A percentile compares a stretch with the other conserved stretches of the same genome.
phyloP scores from a whole-genome alignment of 164 flowering plant genomes.

The Hamamelis virginiana region DNA sequence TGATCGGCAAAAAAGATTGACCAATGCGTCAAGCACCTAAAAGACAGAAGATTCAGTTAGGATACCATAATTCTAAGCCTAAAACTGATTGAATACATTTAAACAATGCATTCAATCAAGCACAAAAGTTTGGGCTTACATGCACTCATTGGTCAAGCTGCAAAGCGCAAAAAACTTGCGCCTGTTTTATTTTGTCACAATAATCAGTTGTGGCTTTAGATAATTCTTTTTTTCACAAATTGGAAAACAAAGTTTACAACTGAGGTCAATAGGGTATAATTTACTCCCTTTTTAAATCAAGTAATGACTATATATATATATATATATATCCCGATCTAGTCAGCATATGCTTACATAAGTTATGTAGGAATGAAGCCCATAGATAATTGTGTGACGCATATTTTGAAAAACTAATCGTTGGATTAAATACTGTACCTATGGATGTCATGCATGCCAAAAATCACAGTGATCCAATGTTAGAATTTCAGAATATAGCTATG shows the following conservation, averaged over 20 bases:
- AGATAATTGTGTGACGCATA: too few relatives aligned
- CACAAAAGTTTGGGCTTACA: neutral
- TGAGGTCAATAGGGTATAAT: neutral
- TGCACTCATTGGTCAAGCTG: neutral
- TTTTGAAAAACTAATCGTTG: too few relatives aligned
- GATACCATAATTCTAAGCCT: neutral
- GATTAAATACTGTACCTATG: too few relatives aligned
- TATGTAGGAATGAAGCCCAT: too few relatives aligned
- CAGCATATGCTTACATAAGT: too few relatives aligned
- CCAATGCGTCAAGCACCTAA: conserved; percentile 89
- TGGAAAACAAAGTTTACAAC: too few relatives aligned
- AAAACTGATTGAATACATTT: neutral
- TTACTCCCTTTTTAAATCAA: too few relatives aligned
- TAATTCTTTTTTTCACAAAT: neutral
- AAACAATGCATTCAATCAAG: neutral
- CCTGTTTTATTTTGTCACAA: neutral
- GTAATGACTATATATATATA: too few relatives aligned
- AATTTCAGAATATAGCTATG: too few relatives aligned
- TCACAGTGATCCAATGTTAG: too few relatives aligned
- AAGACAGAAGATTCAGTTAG: neutral
- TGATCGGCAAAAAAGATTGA: conserved; percentile 80
- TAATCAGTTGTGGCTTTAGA: neutral
- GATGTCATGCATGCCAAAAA: too few relatives aligned
- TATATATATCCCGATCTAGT: too few relatives aligned
- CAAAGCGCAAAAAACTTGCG: neutral